Base-by-base conservation (phyloP, 768 basidiomycete genomes). In the Melanogaster broomeanus region DNA sequence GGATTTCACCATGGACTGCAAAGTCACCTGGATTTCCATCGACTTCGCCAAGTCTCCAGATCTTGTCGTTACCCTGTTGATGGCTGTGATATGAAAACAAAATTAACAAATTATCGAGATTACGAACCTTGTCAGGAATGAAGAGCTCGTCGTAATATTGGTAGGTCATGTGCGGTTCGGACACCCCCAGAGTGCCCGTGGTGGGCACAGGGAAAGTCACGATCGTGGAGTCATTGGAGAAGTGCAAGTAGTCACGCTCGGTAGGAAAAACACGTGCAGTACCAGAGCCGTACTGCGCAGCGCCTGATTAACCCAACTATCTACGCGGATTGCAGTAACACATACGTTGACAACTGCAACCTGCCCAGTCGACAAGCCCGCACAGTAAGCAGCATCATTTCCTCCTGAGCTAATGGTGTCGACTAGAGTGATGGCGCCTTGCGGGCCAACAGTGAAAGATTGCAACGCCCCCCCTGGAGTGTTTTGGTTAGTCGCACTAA, bases 101-200 rank as follows among this genome's bases (percentile, higher is more conserved):
- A 18, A 16, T 15, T 15, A 25, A 16, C 13, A 35, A 13, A 39
- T 3, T 8, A 27, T 12, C 35, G 31, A 10, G 12, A 11, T 40
- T 28, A 64, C 78, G 47, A 48, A 85, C 86, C 63, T 87, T 71
- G 67, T 87, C 87, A 0, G 86, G 79, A 8, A 88, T 72, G 55
- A 88, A 75, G 9, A 89, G 60, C 57, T 88, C 86, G 8, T 60
- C 61, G 6, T 72, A 71, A 59, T 81, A 72, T 66, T 85, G 75
- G 27, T 84, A 65, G 0, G 78, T 74, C 84, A 85, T 84, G 62
- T 88, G 87, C 11, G 87, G 86, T 63, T 86, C 79, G 2, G 85
- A 83, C 7, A 72, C 70, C 25, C 52, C 52, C 33, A 53, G 38
- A 3, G 45, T 45, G 2, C 66, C 53, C 0, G 68, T 67, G 11